phyloP scores from a whole-genome alignment of 176 grass and related monocot genomes.

The Zizania latifolia region DNA sequence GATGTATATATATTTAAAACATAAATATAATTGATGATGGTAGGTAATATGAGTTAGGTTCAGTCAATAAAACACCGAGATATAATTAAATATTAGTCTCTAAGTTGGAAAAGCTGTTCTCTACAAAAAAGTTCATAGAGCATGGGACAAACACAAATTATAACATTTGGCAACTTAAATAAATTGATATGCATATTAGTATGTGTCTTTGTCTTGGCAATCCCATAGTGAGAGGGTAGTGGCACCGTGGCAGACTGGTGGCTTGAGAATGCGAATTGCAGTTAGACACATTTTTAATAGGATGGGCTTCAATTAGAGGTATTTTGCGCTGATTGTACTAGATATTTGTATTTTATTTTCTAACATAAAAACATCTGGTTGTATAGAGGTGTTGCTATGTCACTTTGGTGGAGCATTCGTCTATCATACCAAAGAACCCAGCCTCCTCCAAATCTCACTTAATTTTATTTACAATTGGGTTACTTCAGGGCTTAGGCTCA shows the following conservation, averaged over 20 bases:
- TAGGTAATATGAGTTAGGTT: neutral
- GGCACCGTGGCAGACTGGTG: neutral
- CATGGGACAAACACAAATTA: neutral
- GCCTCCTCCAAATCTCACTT: neutral
- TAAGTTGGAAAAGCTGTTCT: neutral
- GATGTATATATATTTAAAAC: neutral
- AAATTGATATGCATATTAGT: neutral
- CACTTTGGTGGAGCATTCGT: neutral
- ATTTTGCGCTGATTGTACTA: neutral
- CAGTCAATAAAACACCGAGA: neutral
- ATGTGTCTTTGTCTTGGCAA: neutral
- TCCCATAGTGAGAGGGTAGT: neutral
- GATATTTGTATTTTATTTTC: neutral
- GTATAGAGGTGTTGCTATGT: neutral
- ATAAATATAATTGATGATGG: neutral
- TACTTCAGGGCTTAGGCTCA: neutral
- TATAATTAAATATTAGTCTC: neutral
- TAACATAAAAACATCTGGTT: neutral
- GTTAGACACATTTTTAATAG: neutral
- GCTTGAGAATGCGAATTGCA: neutral
- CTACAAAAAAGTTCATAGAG: neutral
- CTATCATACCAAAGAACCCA: neutral
- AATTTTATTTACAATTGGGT: neutral
- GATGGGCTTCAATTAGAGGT: neutral
- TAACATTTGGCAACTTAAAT: neutral